Evolutionary conservation across 1,284 basidiomycete species (phyloP).

Genomic region (Austroboletus olivaceoglutinosus): DNA sequence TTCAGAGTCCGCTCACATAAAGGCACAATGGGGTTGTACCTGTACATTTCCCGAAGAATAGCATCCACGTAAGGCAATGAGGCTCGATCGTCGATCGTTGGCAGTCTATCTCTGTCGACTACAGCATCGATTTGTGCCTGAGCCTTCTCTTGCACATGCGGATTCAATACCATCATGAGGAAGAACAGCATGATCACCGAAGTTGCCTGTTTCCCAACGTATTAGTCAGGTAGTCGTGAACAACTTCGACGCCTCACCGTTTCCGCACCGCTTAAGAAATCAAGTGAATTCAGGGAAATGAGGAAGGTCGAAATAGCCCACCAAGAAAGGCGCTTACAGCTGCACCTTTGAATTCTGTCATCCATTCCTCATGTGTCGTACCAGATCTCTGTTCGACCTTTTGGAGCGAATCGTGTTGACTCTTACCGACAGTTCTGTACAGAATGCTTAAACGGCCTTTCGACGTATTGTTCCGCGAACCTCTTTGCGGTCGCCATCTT

Average conservation of each 20-base stretch:
- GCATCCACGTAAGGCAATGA: conserved; percentile 2
- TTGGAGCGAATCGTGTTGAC: background rate
- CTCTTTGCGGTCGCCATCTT: background rate
- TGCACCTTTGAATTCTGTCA: background rate
- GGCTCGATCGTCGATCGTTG: background rate
- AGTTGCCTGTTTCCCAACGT: background rate
- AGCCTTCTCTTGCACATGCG: background rate
- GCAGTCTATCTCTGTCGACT: background rate
- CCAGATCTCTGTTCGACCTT: background rate
- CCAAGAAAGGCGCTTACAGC: background rate
- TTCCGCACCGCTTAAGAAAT: background rate
- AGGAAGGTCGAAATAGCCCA: background rate
- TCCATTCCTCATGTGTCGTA: background rate
- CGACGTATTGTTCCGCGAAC: too few relatives aligned
- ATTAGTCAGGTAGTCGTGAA: background rate
- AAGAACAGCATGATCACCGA: background rate
- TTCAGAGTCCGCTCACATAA: background rate
- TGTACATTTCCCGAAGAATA: background rate
- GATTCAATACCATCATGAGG: background rate
- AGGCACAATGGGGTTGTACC: background rate
- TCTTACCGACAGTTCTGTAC: too few relatives aligned
- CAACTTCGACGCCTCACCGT: background rate
- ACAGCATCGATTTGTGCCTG: conserved; percentile 1
- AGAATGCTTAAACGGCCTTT: too few relatives aligned
- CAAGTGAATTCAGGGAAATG: background rate